Percentiles rank a stretch among this genome's conserved stretches.
These are phyloP conservation scores for Cyberlindnera amylophila DNA, from an alignment of 805 yeast species.

Conservation along the genomic window DNA sequence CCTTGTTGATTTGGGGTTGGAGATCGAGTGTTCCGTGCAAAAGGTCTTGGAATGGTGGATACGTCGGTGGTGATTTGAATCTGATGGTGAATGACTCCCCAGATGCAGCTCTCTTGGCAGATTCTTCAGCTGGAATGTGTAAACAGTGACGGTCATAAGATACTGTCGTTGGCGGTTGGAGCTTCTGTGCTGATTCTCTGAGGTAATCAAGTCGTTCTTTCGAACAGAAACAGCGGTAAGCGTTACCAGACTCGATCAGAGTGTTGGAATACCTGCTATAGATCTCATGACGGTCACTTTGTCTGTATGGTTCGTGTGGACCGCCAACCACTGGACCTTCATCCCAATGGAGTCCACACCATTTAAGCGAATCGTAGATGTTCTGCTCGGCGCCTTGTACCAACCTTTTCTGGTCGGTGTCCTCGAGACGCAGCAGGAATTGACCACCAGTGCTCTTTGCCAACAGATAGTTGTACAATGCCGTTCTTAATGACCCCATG, in stretches of 20 bases:
- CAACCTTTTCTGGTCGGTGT: conserved; percentile 81
- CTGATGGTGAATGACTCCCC: conserved; percentile 54
- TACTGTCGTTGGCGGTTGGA: conserved; percentile 87
- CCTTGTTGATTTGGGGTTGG: conserved; percentile 72
- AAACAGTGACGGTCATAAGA: conserved; percentile 86
- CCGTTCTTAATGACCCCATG: conserved; percentile 90
- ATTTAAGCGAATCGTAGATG: conserved; percentile 66
- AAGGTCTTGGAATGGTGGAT: conserved; percentile 66
- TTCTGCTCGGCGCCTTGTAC: conserved; percentile 80
- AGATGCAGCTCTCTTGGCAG: conserved; percentile 32
- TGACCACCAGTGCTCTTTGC: conserved; percentile 79
- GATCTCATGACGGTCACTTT: conserved; percentile 70
- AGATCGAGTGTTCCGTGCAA: conserved; percentile 73
- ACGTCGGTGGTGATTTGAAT: conserved; percentile 68
- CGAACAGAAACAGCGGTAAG: conserved; percentile 85
- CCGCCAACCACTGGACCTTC: conserved; percentile 64
- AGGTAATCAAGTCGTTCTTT: conserved; percentile 69
- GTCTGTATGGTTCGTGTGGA: conserved; percentile 70
- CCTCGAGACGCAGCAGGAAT: conserved; percentile 82
- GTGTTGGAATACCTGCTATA: conserved; percentile 57
- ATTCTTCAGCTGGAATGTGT: conserved; percentile 39
- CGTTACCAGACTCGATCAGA: conserved; percentile 61
- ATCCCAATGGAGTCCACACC: conserved; percentile 76
- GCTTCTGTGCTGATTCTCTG: conserved; percentile 65
- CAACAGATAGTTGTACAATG: conserved; percentile 78